Conservation (phyloP, 208 protist species). For the Entamoeba moshkovskii region DNA sequence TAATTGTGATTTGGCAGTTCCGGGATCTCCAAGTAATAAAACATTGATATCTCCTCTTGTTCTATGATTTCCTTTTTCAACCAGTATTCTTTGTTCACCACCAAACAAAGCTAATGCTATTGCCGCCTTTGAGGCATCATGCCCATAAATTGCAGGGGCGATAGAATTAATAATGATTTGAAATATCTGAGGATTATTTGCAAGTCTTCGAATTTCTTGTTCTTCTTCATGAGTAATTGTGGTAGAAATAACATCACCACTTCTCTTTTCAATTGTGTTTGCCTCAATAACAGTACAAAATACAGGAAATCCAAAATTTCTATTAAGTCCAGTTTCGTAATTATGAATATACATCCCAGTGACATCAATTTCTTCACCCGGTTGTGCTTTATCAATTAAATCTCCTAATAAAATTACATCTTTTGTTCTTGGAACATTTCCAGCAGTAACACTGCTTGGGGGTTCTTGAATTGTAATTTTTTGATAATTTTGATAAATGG, state of each 20-base stretch:
- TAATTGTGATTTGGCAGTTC: constrained; percentile 72
- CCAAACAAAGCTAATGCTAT: constrained; percentile 42
- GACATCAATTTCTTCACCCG: not conserved
- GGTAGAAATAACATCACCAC: not conserved
- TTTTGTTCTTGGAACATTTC: not conserved
- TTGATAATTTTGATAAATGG: constrained; percentile 28
- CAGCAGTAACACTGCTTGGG: not conserved
- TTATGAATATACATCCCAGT: not conserved
- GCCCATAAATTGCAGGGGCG: constrained; percentile 21
- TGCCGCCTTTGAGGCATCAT: constrained; percentile 41
- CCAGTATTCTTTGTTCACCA: constrained; percentile 73
- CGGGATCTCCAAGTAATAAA: constrained; percentile 91
- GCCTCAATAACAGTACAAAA: not conserved
- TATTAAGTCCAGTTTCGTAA: not conserved
- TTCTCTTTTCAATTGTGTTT: not conserved
- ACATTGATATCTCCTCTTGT: constrained; percentile 75
- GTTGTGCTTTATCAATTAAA: not conserved
- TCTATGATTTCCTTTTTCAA: constrained; percentile 50
- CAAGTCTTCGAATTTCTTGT: not conserved
- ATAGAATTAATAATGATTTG: constrained; percentile 32
- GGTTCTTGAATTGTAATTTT: constrained; percentile 50
- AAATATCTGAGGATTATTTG: not conserved
- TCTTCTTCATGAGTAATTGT: not conserved
- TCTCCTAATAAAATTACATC: not conserved
- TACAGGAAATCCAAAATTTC: not conserved